phyloP scores from a whole-genome alignment of 768 basidiomycete species.

The Sutorius australiensis region DNA sequence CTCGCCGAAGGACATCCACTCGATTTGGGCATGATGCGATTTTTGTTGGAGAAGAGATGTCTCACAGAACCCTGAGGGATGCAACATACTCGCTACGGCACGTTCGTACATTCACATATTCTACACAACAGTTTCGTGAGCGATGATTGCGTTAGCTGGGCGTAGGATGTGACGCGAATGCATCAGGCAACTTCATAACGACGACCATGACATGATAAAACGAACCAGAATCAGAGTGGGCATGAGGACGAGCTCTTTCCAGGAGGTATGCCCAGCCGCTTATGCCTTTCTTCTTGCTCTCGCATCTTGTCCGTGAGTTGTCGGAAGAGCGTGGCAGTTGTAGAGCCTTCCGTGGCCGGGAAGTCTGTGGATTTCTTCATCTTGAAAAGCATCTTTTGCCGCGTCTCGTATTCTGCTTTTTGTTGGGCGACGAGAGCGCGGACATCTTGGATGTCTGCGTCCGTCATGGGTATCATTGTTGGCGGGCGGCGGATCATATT shows the following conservation, averaged over 20 bases:
- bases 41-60: too few species aligned
- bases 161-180: background rate
- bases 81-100: background rate
- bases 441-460: constrained; percentile 75
- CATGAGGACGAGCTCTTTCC: constrained; percentile 23
- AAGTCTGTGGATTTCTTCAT: constrained; percentile 45
- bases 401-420: constrained; percentile 38
- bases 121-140: background rate
- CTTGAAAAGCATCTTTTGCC: constrained; percentile 41
- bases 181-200: background rate
- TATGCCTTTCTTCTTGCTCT: constrained; percentile 27
- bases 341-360: constrained; percentile 7
- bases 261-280: constrained; percentile 26
- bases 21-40: too few species aligned
- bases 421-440: constrained; percentile 56
- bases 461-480: constrained; percentile 72
- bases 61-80: background rate
- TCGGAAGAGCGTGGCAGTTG: constrained; percentile 10
- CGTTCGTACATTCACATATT: background rate
- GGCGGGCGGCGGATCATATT: constrained; percentile 74
- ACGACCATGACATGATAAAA: background rate
- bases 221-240: background rate
- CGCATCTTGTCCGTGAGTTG: constrained; percentile 20
- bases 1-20: too few species aligned
- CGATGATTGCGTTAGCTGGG: background rate